phyloP scores from a whole-genome alignment of 306 rosid species.

The Lotus japonicus region DNA sequence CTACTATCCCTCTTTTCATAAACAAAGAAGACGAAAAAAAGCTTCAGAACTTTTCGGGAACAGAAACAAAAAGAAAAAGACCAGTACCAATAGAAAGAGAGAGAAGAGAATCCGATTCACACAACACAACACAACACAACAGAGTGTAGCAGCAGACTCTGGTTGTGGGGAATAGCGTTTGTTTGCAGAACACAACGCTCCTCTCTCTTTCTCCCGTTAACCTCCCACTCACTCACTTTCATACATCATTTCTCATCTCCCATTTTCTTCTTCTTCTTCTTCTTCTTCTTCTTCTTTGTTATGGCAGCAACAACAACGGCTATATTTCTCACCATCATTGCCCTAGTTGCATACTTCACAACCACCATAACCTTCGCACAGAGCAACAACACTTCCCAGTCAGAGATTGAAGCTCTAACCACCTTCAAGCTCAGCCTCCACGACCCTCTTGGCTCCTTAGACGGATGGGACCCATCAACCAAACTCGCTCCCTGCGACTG shows the following conservation, averaged over 20 bases:
- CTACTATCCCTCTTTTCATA: too few relatives aligned
- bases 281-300: background rate
- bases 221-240: background rate
- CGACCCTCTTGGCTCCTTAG: conserved; percentile 58
- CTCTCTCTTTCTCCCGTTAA: background rate
- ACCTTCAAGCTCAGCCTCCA: conserved; percentile 44
- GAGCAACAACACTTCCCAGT: background rate
- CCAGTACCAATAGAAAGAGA: background rate
- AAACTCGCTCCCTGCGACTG: conserved; percentile 76
- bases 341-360: background rate
- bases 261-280: background rate
- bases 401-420: conserved; percentile 50
- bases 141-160: background rate
- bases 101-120: background rate
- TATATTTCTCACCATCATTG: conserved; percentile 27
- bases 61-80: background rate
- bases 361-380: background rate
- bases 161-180: background rate
- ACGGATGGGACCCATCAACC: conserved; percentile 55
- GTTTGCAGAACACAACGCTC: conserved; percentile 38
- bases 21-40: too few relatives aligned
- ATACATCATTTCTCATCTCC: background rate
- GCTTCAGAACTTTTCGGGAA: conserved; percentile 25
- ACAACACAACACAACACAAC: background rate
- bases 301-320: conserved; percentile 37